Base-by-base conservation (phyloP, 31 red algal genomes). In the Asparagopsis taxiformis region DNA sequence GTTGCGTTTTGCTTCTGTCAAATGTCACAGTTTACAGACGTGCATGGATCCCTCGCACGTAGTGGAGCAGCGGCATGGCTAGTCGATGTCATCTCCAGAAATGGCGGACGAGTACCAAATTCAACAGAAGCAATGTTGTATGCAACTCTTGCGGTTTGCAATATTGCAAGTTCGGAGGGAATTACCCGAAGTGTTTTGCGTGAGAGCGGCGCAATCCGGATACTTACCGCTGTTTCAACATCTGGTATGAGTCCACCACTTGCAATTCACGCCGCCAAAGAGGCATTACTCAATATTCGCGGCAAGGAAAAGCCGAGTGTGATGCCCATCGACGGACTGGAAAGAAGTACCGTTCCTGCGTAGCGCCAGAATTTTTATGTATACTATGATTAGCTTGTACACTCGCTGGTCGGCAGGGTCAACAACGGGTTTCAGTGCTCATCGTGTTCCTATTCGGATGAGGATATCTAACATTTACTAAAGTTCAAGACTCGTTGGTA, bases 1-100 rank as follows among this genome's bases (percentile, higher is more conserved):
- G 75, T 80, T 4, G 85, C 85, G 7, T 21, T 58, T 21, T 74
- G 74, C 25, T 57, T 90, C 55, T 32, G 52, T 20, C 65, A 80
- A 19, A 32, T 80, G 29, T 80, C 85, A 3, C 68, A 74, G 32
- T 39, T 74, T 9, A 21, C 50, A 16, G 85, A 80, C 19, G 74
- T 75, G 37, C 85, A 90, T 54, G 85, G 74, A n/a, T 67, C 68
- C 10, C 36, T 90, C 1, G 85, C 75, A 43, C 65, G 60, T 31
- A 80, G 75, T 51, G 85, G 85, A 3, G 75, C 75, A 21, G 74
- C 69, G 33, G 67, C 36, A 50, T 90, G 85, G 85, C 39, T 90
- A 23, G 57, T 76, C 1, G 69, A 90, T 46, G 44, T 80, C 50
- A 53, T 80, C 20, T 80, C 67, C 28, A 65, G 49, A 55, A 88